These are phyloP conservation scores for Phytophthora lateralis DNA, from an alignment of 352 stramenopile species.

Conservation along the genomic window DNA sequence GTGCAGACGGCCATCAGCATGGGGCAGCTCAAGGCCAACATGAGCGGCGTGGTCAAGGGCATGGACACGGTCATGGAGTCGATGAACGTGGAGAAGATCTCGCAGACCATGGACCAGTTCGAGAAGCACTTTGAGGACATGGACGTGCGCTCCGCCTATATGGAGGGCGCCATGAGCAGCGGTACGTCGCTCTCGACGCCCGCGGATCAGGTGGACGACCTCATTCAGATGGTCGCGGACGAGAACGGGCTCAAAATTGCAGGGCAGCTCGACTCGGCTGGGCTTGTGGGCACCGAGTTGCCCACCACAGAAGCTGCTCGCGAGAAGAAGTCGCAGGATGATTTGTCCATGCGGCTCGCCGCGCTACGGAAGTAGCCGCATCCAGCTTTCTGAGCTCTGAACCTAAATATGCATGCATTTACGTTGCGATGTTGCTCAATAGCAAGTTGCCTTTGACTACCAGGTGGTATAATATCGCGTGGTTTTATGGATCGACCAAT, in stretches of 20 bases:
- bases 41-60: conserved; percentile 96
- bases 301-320: conserved; percentile 61
- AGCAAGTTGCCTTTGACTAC: background rate
- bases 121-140: conserved; percentile 99
- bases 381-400: background rate
- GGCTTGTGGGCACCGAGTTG: conserved; percentile 82
- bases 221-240: conserved; percentile 98
- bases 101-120: conserved; percentile 98
- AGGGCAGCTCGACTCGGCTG: conserved; percentile 93
- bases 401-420: conserved; percentile 23
- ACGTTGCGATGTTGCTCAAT: background rate
- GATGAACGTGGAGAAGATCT: conserved; percentile 99
- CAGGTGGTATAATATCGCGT: background rate
- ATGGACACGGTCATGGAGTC: conserved; percentile 97
- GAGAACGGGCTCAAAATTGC: conserved; percentile 96
- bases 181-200: conserved; percentile 95
- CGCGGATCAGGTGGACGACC: conserved; percentile 96
- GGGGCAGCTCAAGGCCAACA: conserved; percentile 93
- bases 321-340: conserved; percentile 85
- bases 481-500: background rate
- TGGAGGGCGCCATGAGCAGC: conserved; percentile 97
- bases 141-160: conserved; percentile 97
- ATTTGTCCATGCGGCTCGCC: conserved; percentile 82
- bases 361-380: conserved; percentile 70
- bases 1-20: conserved; percentile 98